Evolutionary conservation across 2,329 filamentous ascomycete species (phyloP).

Genomic region (Fusarium sambucinum): DNA sequence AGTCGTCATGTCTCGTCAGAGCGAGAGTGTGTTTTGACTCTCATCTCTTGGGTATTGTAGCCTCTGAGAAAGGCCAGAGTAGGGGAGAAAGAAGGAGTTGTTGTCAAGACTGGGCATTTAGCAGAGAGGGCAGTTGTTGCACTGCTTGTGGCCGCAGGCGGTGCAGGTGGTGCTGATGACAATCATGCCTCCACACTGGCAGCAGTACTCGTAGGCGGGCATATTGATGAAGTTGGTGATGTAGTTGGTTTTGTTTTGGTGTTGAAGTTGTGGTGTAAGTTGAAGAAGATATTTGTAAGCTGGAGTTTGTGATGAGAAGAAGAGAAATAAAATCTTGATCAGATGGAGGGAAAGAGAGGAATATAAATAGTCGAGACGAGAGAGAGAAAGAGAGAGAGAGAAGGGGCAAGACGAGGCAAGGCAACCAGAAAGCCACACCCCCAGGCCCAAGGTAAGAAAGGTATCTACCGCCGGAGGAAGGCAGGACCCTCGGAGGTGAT

Average conservation of each 20-base stretch:
- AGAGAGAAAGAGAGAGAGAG: neutral
- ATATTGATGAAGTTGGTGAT: constrained; percentile 48
- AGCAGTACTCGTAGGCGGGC: constrained; percentile 65
- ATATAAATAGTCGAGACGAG: constrained; percentile 40
- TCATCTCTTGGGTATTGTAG: constrained; percentile 11
- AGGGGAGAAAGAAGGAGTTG: neutral
- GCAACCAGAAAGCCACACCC: constrained; percentile 9
- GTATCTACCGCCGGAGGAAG: neutral
- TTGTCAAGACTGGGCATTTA: constrained; percentile 43
- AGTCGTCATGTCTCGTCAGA: constrained; percentile 34
- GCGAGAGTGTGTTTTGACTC: constrained; percentile 9
- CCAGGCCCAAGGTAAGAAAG: neutral
- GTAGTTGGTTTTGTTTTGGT: constrained; percentile 1
- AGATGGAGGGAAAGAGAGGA: constrained; percentile 28
- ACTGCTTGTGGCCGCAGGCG: constrained; percentile 64
- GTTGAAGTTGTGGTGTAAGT: constrained; percentile 13
- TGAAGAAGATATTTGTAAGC: constrained; percentile 7
- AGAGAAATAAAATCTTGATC: neutral
- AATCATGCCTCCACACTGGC: constrained; percentile 67
- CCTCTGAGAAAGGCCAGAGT: neutral
- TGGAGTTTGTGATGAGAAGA: neutral
- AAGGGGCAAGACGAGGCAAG: constrained; percentile 1
- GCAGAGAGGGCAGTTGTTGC: constrained; percentile 58
- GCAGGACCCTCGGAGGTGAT: constrained; percentile 28
- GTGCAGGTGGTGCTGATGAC: constrained; percentile 68